A percentile compares a stretch with the other conserved stretches of the same genome.
Evolutionary conservation across 495 filamentous ascomycete genomes (phyloP).

Genomic region (Trichoderma erinaceum): DNA sequence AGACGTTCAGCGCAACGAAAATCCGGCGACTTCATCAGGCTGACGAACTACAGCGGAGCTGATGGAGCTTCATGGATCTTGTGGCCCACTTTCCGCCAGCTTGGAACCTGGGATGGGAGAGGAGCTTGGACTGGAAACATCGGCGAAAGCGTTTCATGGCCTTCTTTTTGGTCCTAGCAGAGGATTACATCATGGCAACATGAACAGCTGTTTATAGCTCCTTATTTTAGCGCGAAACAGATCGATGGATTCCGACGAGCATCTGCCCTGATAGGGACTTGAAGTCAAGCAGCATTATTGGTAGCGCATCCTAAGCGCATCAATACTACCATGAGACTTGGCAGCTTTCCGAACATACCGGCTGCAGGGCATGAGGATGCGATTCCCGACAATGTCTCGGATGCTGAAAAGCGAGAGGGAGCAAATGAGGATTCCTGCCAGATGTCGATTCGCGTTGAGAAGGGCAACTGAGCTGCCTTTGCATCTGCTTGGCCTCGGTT

Average conservation of each 20-base stretch:
- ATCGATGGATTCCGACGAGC: neutral
- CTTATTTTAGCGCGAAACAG: neutral
- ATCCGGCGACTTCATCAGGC: neutral
- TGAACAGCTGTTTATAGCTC: neutral
- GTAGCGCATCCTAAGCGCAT: neutral
- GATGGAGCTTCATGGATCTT: neutral
- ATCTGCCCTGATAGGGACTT: neutral
- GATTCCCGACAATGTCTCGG: neutral
- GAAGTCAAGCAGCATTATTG: neutral
- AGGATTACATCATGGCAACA: conserved; percentile 7
- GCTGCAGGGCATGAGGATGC: neutral
- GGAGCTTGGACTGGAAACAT: neutral
- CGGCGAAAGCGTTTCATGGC: neutral
- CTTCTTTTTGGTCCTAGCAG: neutral
- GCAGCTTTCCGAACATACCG: neutral
- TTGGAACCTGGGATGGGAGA: neutral
- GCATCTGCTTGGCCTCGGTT: neutral
- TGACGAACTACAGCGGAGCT: neutral
- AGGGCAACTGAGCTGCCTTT: neutral
- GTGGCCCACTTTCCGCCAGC: neutral
- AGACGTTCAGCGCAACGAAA: neutral
- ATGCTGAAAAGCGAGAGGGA: neutral
- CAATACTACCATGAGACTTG: neutral
- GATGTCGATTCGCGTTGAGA: no score
- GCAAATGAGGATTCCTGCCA: neutral